phyloP scores from a whole-genome alignment of 306 rosid species.

The Datisca glomerata region DNA sequence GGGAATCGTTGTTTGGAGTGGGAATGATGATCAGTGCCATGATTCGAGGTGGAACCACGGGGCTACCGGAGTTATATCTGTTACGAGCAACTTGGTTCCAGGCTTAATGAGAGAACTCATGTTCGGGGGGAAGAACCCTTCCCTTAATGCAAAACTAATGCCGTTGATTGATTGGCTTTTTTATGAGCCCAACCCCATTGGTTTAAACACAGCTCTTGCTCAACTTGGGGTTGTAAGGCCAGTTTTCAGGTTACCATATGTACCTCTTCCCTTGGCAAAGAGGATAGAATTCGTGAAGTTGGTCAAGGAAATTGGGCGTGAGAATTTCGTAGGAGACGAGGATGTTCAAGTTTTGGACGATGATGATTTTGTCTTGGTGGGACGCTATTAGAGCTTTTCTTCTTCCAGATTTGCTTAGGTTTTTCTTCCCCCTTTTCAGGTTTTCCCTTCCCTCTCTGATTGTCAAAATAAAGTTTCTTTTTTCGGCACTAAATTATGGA shows the following conservation, averaged over 20 bases:
- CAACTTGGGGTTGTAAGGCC: conserved; percentile 94
- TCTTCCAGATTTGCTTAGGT: no score
- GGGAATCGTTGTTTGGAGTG: conserved; percentile 79
- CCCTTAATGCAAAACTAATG: conserved; percentile 48
- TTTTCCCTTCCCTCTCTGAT: no score
- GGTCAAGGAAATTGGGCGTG: conserved; percentile 70
- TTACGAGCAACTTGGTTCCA: conserved; percentile 78
- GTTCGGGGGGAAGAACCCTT: conserved; percentile 52
- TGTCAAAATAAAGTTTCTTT: no score
- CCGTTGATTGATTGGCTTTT: conserved; percentile 85
- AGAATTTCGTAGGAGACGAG: conserved; percentile 68
- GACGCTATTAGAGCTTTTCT: conserved; percentile 37
- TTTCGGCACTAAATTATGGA: no score
- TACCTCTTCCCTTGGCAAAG: conserved; percentile 68
- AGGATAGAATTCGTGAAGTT: conserved; percentile 58
- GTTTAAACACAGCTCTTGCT: conserved; percentile 87
- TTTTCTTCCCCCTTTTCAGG: no score
- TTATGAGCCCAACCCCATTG: conserved; percentile 80
- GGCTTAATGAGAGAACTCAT: conserved; percentile 71
- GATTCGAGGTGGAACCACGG: conserved; percentile 89
- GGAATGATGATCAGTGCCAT: conserved; percentile 87
- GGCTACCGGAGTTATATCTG: conserved; percentile 90
- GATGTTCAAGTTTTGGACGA: conserved; percentile 65
- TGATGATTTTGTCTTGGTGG: conserved; percentile 44
- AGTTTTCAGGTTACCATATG: conserved; percentile 87